These are phyloP conservation scores for Trifolium fragiferum DNA, from an alignment of 306 rosid species.

Conservation along the genomic window DNA sequence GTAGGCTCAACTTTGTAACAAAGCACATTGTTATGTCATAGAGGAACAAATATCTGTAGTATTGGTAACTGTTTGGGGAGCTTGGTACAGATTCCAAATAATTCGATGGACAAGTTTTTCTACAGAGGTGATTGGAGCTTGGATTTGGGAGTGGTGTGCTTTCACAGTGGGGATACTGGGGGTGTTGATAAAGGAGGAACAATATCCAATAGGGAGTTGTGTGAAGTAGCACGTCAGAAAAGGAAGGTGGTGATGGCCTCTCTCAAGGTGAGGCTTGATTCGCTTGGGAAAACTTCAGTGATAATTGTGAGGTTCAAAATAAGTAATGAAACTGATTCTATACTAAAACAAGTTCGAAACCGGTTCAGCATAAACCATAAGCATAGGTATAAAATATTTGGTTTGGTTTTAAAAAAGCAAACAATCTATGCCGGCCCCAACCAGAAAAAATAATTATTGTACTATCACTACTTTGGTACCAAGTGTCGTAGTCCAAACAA, in stretches of 20 bases:
- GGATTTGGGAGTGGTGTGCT: not conserved
- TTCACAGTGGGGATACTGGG: not conserved
- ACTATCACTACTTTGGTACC: not conserved
- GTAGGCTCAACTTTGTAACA: not conserved
- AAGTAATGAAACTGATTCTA: not conserved
- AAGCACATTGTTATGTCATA: not conserved
- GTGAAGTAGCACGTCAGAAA: not conserved
- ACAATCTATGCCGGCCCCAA: not conserved
- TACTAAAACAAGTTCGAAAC: constrained; percentile 5
- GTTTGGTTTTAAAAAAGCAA: not conserved
- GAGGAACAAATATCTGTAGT: not conserved
- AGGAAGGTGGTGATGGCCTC: constrained; percentile 1
- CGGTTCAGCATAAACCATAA: not conserved
- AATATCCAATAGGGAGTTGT: not conserved
- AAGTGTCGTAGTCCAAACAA: constrained; percentile 5
- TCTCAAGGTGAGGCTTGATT: not conserved
- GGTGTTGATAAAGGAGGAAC: not conserved
- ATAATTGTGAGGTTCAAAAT: not conserved
- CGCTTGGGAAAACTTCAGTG: not conserved
- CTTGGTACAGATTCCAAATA: not conserved
- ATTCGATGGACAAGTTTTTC: not conserved
- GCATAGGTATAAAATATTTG: not conserved
- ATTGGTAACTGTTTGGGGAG: not conserved
- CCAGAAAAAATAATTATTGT: not conserved
- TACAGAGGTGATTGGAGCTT: not conserved